Evolutionary conservation across 2,329 filamentous ascomycete genomes (phyloP).

Genomic region (Amesomyces nigricolor): DNA sequence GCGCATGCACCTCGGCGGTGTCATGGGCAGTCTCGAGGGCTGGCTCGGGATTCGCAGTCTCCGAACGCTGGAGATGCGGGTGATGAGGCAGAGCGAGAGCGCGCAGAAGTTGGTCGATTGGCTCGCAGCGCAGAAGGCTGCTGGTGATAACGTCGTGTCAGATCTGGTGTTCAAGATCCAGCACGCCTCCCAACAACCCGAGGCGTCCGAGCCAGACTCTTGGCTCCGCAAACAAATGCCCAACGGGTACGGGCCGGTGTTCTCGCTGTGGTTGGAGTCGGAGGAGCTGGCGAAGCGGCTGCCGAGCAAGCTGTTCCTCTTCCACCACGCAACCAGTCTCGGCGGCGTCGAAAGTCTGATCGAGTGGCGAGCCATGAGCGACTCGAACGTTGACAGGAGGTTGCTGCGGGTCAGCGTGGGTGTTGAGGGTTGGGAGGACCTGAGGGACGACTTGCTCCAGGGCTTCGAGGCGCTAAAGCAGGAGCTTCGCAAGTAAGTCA

Average conservation of each 20-base stretch:
- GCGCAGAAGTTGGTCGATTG: constrained; percentile 66
- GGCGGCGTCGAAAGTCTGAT: constrained; percentile 94
- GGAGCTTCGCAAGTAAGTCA: constrained; percentile 9
- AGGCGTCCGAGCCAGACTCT: constrained; percentile 49
- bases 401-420: constrained; percentile 80
- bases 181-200: constrained; percentile 75
- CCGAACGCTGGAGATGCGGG: constrained; percentile 77
- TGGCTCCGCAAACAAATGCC: constrained; percentile 92
- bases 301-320: constrained; percentile 73
- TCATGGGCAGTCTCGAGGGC: constrained; percentile 84
- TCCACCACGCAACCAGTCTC: constrained; percentile 91
- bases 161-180: constrained; percentile 25
- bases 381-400: constrained; percentile 62
- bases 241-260: constrained; percentile 82
- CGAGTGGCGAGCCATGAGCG: constrained; percentile 92
- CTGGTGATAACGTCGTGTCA: constrained; percentile 22
- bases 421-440: constrained; percentile 79
- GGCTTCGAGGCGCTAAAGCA: constrained; percentile 54
- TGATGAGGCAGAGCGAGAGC: constrained; percentile 68
- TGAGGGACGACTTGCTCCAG: constrained; percentile 66
- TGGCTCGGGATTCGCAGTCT: constrained; percentile 88
- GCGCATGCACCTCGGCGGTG: constrained; percentile 69
- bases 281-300: constrained; percentile 58
- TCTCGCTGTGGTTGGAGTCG: constrained; percentile 63
- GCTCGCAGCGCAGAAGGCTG: constrained; percentile 51